Base-by-base conservation (phyloP, 768 basidiomycete genomes). In the Cubamyces sp. region DNA sequence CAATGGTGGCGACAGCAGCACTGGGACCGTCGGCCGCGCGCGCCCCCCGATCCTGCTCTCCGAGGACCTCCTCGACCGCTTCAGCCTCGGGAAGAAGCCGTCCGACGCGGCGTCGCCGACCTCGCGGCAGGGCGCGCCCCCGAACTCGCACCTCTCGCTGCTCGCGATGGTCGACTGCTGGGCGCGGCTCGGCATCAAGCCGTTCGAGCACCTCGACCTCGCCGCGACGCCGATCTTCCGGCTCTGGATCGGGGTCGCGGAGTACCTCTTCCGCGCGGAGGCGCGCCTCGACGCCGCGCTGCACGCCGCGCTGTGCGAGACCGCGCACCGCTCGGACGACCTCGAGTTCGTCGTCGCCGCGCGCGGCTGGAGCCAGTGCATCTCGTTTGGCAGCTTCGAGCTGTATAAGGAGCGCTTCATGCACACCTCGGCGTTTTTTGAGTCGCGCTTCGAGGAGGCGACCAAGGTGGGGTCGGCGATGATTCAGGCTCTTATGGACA, bases 161-260 rank as follows among this genome's bases (percentile, higher is more conserved):
- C 85, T 98, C 50, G 95, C 96, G 16, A 98, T 99, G 95, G 97
- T 98, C 19, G 97, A 99, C 75, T 96, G 92, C 69, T 99, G 97
- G 97, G 90, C 92, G 8, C 83, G 84, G 53, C 85, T 98, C 54
- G 78, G 80, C 0, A 95, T 97, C 70, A 85, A 91, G 56, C 97
- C 97, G 0, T 96, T 92, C 72, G 87, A 85, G 37, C 96, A 98
- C 77, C 86, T 98, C 64, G 84, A 89, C 8, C 86, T 98, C 47
- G 96, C 96, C 0, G 96, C 95, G 8, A 99, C 96, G 2, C 97
- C 97, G 0, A 84, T 98, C 39, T 99, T 99, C 78, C 85, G 95
- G 54, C 82, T 99, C 64, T 98, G 96, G 88, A 89, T 99, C 53
- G 96, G 96, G 30, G 94, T 98, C 14, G 93, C 96, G 12, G 97